Base-by-base conservation (phyloP, 352 stramenopile species). In the Phytopythium cucurbitacearum region DNA sequence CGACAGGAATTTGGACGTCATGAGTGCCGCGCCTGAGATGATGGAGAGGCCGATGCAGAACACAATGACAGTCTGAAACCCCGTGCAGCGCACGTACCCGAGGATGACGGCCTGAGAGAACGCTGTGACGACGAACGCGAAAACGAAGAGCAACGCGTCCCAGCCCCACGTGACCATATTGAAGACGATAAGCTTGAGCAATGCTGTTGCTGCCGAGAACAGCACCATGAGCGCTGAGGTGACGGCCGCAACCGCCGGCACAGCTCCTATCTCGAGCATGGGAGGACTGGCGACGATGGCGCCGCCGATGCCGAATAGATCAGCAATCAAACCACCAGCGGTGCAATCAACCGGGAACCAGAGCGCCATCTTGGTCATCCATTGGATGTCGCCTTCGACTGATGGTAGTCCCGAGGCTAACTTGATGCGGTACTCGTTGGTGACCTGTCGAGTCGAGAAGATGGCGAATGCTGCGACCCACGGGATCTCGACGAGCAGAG, bases 131-230 rank as follows among this genome's bases (percentile, higher is more conserved):
- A 77, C 50, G 32, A 85, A 82, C 13, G 69, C 65, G 5, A 87
- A 34, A 0, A 16, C 62, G 34, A 61, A 80, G 38, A 85, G 53
- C 40, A 79, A 35, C 7, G 53, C 51, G 6, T 61, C 65, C 71
- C 74, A 87, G 55, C 81, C 71, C 66, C 71, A 87, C 12, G 64
- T 56, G 57, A 85, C 72, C 67, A 79, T 65, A 39, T 75, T 56
- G 46, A 83, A 81, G 15, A 85, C 54, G 40, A 69, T 67, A 41
- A 80, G 85, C 59, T 88, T 80, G 54, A 64, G 62, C 15, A 71
- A 76, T 5, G 76, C 71, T 10, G 73, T 64, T 6, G 73, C 72
- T 8, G 75, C 72, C 15, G 71, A 78, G 59, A 78, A 89, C 44
- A 89, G 49, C 55, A 86, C 73, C 53, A 85, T 69, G 28, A 69